phyloP scores from a whole-genome alignment of 352 stramenopile genomes.

The Phytophthora sp. region DNA sequence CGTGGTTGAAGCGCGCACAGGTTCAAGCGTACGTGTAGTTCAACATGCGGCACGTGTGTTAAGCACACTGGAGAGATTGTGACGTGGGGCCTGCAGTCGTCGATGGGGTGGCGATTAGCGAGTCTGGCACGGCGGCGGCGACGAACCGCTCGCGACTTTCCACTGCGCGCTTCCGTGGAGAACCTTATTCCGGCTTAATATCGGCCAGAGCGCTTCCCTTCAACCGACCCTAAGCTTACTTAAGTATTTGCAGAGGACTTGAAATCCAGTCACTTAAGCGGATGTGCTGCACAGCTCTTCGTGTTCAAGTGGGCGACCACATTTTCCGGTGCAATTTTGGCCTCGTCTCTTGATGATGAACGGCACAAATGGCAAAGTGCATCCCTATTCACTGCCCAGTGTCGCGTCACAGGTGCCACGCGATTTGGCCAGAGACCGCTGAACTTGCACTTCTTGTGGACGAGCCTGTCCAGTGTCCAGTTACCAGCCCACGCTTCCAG shows the following conservation, averaged over 20 bases:
- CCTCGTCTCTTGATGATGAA: slow-evolving; percentile 25
- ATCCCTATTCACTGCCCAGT: slow-evolving; percentile 18
- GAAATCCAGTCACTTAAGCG: slow-evolving; percentile 9
- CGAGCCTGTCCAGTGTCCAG: no score
- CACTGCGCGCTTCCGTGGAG: neutral
- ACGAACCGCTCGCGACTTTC: neutral
- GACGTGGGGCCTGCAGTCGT: slow-evolving; percentile 20
- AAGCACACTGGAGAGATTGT: slow-evolving; percentile 22
- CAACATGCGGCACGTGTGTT: slow-evolving; percentile 20
- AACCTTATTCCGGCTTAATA: no score
- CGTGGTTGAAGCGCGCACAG: slow-evolving; percentile 35
- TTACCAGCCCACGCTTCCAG: no score
- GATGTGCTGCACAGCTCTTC: slow-evolving; percentile 31
- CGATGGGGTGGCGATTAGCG: slow-evolving; percentile 30
- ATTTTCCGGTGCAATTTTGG: slow-evolving; percentile 27
- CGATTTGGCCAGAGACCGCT: slow-evolving; percentile 29
- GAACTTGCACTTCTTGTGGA: slow-evolving; percentile 21
- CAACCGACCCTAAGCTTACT: no score
- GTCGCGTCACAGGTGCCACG: slow-evolving; percentile 27
- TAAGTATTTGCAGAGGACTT: no score
- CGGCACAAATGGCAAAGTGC: slow-evolving; percentile 11
- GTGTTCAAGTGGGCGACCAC: slow-evolving; percentile 20
- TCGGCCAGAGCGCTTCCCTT: no score
- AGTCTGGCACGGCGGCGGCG: slow-evolving; percentile 8
- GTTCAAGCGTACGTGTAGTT: slow-evolving; percentile 33